A percentile compares a stretch with the other conserved stretches of the same genome.
phyloP scores from a whole-genome alignment of 1,284 basidiomycete genomes.

The Anthracocystis walkeri region DNA sequence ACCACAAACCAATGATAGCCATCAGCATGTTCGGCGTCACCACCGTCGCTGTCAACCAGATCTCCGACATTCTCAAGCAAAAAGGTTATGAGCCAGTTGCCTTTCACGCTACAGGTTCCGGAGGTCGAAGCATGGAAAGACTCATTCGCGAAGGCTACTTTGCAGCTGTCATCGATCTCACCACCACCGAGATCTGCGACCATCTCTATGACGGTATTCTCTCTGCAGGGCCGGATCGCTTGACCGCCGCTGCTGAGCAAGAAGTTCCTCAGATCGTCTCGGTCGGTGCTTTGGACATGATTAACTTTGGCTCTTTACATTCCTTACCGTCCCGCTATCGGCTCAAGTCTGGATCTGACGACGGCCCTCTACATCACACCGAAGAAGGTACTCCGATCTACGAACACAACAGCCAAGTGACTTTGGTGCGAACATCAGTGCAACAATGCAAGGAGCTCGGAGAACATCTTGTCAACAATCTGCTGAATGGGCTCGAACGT shows the following conservation, averaged over 20 bases:
- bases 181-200: slow-evolving; percentile 46
- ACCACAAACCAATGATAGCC: slow-evolving; percentile 35
- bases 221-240: slow-evolving; percentile 35
- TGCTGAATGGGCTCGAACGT: slow-evolving; percentile 11
- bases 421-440: slow-evolving; percentile 29
- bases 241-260: slow-evolving; percentile 31
- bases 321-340: slow-evolving; percentile 22
- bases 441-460: slow-evolving; percentile 30
- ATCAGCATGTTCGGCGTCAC: slow-evolving; percentile 53
- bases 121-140: slow-evolving; percentile 44
- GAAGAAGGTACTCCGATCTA: slow-evolving; percentile 27
- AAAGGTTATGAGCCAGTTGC: slow-evolving; percentile 41
- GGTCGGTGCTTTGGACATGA: slow-evolving; percentile 47
- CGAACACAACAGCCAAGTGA: slow-evolving; percentile 43
- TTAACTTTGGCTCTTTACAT: slow-evolving; percentile 42
- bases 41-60: slow-evolving; percentile 32
- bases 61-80: slow-evolving; percentile 30
- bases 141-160: slow-evolving; percentile 42
- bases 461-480: slow-evolving; percentile 12
- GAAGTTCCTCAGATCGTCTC: slow-evolving; percentile 37
- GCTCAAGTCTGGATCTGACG: slow-evolving; percentile 1
- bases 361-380: slow-evolving; percentile 29
- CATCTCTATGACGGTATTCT: slow-evolving; percentile 42
- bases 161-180: slow-evolving; percentile 39
- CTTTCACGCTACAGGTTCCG: slow-evolving; percentile 48